phyloP scores from a whole-genome alignment of 2,329 filamentous ascomycete species.

The Pseudogymnoascus sp. region DNA sequence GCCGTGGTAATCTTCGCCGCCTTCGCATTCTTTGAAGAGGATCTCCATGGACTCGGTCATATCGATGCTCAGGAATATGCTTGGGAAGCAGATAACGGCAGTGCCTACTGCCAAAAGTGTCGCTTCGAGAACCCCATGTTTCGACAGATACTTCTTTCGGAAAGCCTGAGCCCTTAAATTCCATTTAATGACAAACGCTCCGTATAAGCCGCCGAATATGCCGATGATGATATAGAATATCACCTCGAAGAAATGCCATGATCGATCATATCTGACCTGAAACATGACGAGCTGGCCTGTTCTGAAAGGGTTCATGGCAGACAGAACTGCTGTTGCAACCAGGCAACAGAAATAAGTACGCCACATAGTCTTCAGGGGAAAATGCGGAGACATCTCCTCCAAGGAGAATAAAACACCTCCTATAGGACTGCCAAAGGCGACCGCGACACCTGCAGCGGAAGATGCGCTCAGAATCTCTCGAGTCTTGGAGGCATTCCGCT shows the following conservation, averaged over 20 bases:
- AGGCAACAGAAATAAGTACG: slow-evolving; percentile 95
- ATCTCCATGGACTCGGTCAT: slow-evolving; percentile 99
- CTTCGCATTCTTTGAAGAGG: slow-evolving; percentile 87
- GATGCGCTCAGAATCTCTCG: slow-evolving; percentile 91
- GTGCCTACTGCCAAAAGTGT: slow-evolving; percentile 76
- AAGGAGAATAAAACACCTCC: slow-evolving; percentile 93
- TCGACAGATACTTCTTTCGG: slow-evolving; percentile 80
- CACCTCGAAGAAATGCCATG: slow-evolving; percentile 96
- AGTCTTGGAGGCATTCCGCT: slow-evolving; percentile 84
- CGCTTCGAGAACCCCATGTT: slow-evolving; percentile 80
- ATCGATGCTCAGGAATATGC: slow-evolving; percentile 89
- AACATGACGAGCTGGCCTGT: slow-evolving; percentile 99
- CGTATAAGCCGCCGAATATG: slow-evolving; percentile 88
- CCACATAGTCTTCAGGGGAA: slow-evolving; percentile 96
- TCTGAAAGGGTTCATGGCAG: slow-evolving; percentile 94
- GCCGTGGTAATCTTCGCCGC: slow-evolving; percentile 77
- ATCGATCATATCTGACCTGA: slow-evolving; percentile 88
- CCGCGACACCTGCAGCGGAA: slow-evolving; percentile 88
- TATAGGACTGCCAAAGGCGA: slow-evolving; percentile 95
- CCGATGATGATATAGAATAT: slow-evolving; percentile 89
- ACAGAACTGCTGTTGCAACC: slow-evolving; percentile 84
- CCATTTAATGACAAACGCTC: slow-evolving; percentile 96
- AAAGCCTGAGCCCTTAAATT: slow-evolving; percentile 87
- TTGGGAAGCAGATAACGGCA: slow-evolving; percentile 91
- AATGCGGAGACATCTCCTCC: slow-evolving; percentile 96